phyloP scores from a whole-genome alignment of 2,329 filamentous ascomycete species.

The Shiraia sp. region DNA sequence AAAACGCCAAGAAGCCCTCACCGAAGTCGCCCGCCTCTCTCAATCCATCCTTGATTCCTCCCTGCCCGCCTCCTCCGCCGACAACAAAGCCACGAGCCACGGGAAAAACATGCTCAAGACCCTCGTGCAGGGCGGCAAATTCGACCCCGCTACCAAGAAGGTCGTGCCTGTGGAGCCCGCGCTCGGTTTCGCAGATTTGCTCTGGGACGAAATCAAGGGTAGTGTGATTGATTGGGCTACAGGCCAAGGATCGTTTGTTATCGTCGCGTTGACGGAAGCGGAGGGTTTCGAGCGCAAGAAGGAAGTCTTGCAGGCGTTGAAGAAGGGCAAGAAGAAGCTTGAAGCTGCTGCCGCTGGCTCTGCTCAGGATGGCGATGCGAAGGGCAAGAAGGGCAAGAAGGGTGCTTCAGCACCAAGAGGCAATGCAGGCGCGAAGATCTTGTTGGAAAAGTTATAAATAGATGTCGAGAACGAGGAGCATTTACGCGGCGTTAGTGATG shows the following conservation, averaged over 20 bases:
- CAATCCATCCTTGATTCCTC: conserved; percentile 39
- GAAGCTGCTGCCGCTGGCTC: conserved; percentile 73
- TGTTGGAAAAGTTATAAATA: conserved; percentile 48
- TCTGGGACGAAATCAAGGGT: conserved; percentile 81
- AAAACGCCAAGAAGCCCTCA: conserved; percentile 61
- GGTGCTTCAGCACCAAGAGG: conserved; percentile 46
- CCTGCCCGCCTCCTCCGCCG: conserved; percentile 33
- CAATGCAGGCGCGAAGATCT: conserved; percentile 53
- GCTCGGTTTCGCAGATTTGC: conserved; percentile 75
- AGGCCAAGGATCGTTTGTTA: conserved; percentile 81
- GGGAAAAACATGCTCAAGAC: conserved; percentile 88
- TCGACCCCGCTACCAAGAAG: conserved; percentile 72
- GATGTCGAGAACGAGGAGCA: too few relatives aligned
- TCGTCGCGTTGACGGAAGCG: conserved; percentile 79
- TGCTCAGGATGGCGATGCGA: conserved; percentile 36
- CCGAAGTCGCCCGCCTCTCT: conserved; percentile 61
- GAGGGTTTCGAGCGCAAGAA: conserved; percentile 67
- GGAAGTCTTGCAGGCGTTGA: conserved; percentile 70
- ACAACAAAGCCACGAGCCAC: conserved; percentile 57
- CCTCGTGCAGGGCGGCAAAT: conserved; percentile 85
- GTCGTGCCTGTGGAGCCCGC: conserved; percentile 74
- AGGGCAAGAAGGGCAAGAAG: conserved; percentile 42
- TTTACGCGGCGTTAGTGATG: too few relatives aligned
- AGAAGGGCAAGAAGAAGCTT: conserved; percentile 72
- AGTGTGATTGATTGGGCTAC: conserved; percentile 82